These are phyloP conservation scores for Exophiala xenobiotica DNA, from an alignment of 2,329 filamentous ascomycete species.

Conservation along the genomic window DNA sequence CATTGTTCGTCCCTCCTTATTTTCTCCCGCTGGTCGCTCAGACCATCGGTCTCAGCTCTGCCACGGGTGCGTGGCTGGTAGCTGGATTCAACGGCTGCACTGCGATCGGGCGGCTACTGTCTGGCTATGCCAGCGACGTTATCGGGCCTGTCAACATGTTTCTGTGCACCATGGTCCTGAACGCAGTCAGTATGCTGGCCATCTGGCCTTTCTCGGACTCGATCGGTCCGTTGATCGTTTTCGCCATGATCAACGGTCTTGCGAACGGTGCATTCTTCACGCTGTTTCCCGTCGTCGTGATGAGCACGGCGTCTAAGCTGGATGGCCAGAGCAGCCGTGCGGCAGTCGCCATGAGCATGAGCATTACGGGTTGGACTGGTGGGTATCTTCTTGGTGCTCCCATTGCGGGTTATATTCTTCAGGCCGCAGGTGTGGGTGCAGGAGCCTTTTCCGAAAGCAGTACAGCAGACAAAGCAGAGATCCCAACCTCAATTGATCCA, in stretches of 20 bases:
- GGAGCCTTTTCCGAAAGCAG: background rate
- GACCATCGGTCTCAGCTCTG: slow-evolving; percentile 55
- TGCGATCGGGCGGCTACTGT: slow-evolving; percentile 56
- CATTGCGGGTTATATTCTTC: slow-evolving; percentile 60
- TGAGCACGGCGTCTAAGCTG: slow-evolving; percentile 55
- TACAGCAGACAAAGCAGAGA: slow-evolving; percentile 5
- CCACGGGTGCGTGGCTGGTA: slow-evolving; percentile 56
- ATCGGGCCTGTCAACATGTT: slow-evolving; percentile 59
- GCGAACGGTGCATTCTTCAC: slow-evolving; percentile 65
- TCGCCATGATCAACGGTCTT: slow-evolving; percentile 60
- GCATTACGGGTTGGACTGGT: slow-evolving; percentile 59
- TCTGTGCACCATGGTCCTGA: slow-evolving; percentile 48
- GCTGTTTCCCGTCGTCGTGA: slow-evolving; percentile 62
- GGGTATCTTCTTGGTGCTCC: slow-evolving; percentile 62
- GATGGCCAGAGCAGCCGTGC: slow-evolving; percentile 38
- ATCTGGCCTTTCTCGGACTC: slow-evolving; percentile 61
- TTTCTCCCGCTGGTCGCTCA: slow-evolving; percentile 59
- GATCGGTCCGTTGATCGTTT: slow-evolving; percentile 54
- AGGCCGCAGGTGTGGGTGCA: slow-evolving; percentile 52
- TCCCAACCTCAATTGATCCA: slow-evolving; percentile 48
- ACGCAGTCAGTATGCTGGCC: slow-evolving; percentile 58
- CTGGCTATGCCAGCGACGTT: slow-evolving; percentile 55
- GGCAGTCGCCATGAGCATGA: slow-evolving; percentile 61
- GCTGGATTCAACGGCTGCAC: slow-evolving; percentile 63
- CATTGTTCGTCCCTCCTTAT: slow-evolving; percentile 61